phyloP scores from a whole-genome alignment of 1,284 basidiomycete species.

The Cutaneotrichosporon sp. region DNA sequence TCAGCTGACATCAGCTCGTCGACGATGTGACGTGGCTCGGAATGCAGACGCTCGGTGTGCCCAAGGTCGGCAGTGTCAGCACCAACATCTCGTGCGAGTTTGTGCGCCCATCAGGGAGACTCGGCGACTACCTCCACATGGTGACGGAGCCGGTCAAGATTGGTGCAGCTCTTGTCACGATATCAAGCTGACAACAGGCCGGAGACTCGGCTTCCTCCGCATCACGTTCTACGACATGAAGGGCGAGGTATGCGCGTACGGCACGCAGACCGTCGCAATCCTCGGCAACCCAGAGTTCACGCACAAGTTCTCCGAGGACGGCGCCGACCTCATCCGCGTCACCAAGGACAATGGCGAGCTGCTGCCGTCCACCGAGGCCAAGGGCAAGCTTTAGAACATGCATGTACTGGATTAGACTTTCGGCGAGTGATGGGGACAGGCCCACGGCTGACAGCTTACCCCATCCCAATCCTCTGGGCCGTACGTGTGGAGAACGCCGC shows the following conservation, averaged over 20 bases:
- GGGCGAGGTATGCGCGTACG: conserved; percentile 16
- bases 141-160: conserved; percentile 16
- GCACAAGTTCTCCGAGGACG: conserved; percentile 14
- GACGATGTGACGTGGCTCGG: conserved; percentile 23
- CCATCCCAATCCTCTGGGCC: too few species aligned
- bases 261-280: conserved; percentile 19
- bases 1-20: conserved; percentile 19
- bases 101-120: conserved; percentile 17
- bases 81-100: conserved; percentile 23
- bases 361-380: not conserved
- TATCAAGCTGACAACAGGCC: too few species aligned
- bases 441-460: not conserved
- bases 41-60: conserved; percentile 15
- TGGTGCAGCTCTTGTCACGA: too few species aligned
- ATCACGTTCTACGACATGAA: conserved; percentile 18
- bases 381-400: conserved; percentile 15
- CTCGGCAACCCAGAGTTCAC: not conserved
- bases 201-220: conserved; percentile 18
- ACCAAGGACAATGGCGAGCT: not conserved
- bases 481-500: too few species aligned
- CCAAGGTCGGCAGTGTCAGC: conserved; percentile 9
- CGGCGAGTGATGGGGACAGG: not conserved
- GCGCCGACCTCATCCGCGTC: conserved; percentile 7
- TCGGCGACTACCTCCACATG: conserved; percentile 17
- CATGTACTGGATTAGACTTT: not conserved